Conservation (phyloP, 208 protist genomes). For the Acanthamoeba culbertsoni region DNA sequence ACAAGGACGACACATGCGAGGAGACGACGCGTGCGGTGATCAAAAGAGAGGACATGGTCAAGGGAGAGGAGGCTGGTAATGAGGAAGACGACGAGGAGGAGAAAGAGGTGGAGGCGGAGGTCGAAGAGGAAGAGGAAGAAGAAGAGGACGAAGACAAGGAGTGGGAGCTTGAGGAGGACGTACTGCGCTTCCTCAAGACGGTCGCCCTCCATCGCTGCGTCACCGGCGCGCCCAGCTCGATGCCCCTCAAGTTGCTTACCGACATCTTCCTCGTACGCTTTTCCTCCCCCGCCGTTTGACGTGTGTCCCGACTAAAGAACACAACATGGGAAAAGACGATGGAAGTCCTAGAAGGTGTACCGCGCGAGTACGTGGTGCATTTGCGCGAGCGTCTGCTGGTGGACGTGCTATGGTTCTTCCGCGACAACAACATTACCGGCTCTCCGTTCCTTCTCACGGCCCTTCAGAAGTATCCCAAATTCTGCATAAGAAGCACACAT, state of each 20-base stretch:
- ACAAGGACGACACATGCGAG: too few species aligned
- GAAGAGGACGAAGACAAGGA: neutral
- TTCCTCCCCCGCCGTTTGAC: neutral
- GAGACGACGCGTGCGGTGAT: too few species aligned
- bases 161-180: constrained; percentile 45
- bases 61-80: neutral
- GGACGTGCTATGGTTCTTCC: constrained; percentile 23
- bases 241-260: neutral
- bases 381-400: neutral
- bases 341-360: neutral
- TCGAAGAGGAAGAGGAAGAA: neutral
- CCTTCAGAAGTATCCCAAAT: neutral
- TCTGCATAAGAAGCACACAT: neutral
- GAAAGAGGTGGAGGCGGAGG: neutral
- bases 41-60: neutral
- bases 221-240: neutral
- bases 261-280: constrained; percentile 22
- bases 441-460: neutral
- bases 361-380: neutral
- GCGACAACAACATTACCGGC: neutral
- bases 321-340: too few species aligned
- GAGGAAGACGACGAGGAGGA: neutral
- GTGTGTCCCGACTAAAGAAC: too few species aligned
- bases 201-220: constrained; percentile 23
- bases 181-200: constrained; percentile 36